Base-by-base conservation (phyloP, 805 yeast genomes). In the Saccharomycopsis sp. region DNA sequence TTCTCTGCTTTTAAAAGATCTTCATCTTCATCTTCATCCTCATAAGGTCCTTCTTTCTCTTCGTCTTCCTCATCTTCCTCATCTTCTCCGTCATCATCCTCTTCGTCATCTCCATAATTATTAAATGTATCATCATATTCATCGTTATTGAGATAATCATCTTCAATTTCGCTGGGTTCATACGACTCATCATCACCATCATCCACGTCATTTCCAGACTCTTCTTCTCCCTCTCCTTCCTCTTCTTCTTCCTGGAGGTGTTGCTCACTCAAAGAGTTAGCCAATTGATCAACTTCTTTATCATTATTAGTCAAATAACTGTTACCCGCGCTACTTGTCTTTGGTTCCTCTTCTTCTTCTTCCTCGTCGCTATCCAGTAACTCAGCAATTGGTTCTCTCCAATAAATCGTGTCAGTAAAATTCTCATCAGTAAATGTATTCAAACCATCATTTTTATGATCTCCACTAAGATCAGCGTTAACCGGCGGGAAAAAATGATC, bases 401-500 rank as follows among this genome's bases (percentile, higher is more conserved):
- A 93, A 60, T 74, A 93, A 58, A 85, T 89, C 36, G 85, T 85
- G 63, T 93, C 98, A 5, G 86, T 85, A 60, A 68, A 93, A 51
- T 75, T 76, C 52, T 79, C 82, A 43, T 75, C 80, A 2, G 67
- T 63, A 21, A 60, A 56, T n/a, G 60, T 41, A 28, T 42, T 41
- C 2, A 45, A 29, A 13, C 55, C 53, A 48, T 61, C 56, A 45
- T 65, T 65, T 38, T 59, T 60, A 33, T 60, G 62, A 24, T 55
- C 53, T 17, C 33, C 34, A 6, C 17, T 23, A 5, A 32, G 14
- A 7, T 50, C 49, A 29, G 52, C 48, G 40, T 54, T 65, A 37
- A 78, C 83, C 0, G 97, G 96, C 6, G 98, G 98, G 72, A 93
- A 93, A 61, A 89, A 89, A 61, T 93, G 97, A 63, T 93, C 98